Conservation (phyloP, 768 basidiomycete species). For the Inosperma sp. region DNA sequence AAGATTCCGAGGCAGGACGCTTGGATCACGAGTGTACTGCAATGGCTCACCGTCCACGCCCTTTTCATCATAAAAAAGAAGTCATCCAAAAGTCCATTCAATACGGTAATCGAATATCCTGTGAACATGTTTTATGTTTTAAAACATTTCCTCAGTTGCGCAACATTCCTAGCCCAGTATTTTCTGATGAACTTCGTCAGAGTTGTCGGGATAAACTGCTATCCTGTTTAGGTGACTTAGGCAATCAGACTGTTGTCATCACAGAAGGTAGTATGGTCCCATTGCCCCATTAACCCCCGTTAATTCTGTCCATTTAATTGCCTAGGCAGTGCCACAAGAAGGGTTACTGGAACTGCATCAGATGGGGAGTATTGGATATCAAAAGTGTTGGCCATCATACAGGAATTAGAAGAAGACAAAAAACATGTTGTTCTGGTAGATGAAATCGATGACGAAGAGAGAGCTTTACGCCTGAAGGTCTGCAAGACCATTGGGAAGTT, state of each 20-base stretch:
- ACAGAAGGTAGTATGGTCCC: no score
- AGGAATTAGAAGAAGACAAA: constrained; percentile 53
- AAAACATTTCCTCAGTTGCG: constrained; percentile 46
- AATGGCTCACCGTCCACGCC: constrained; percentile 80
- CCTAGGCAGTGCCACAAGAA: constrained; percentile 46
- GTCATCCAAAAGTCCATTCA: constrained; percentile 56
- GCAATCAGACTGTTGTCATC: constrained; percentile 46
- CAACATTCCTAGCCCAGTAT: constrained; percentile 54
- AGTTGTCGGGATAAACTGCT: constrained; percentile 69
- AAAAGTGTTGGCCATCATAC: constrained; percentile 54
- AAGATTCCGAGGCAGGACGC: constrained; percentile 74
- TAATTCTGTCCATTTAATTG: not conserved
- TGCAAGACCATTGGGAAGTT: constrained; percentile 39
- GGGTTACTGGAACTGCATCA: constrained; percentile 56
- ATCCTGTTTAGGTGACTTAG: constrained; percentile 69
- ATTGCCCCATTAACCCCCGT: constrained; percentile 12
- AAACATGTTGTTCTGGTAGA: constrained; percentile 59
- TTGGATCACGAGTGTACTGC: constrained; percentile 69
- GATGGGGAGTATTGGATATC: constrained; percentile 80
- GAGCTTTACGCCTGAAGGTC: constrained; percentile 42
- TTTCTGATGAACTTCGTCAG: constrained; percentile 68
- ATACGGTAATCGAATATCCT: constrained; percentile 40
- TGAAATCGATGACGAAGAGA: constrained; percentile 54
- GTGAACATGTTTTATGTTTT: not conserved
- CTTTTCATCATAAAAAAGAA: constrained; percentile 74